Evolutionary conservation across 371 early-diverging fungal species (phyloP).

Genomic region (Mortierella sp.): DNA sequence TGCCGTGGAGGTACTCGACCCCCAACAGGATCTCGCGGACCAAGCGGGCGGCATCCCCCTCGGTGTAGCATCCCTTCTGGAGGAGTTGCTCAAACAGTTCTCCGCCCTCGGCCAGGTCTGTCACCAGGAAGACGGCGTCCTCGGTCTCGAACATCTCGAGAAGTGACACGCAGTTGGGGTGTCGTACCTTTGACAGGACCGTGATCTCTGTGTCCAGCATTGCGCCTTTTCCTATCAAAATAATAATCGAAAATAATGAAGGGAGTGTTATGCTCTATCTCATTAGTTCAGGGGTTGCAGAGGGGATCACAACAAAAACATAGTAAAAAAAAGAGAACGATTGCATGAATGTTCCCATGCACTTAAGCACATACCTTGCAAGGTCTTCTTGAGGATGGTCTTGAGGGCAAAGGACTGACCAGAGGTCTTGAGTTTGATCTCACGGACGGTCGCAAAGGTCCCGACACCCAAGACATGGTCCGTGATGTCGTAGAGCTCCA

Average conservation of each 20-base stretch:
- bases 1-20: slow-evolving; percentile 84
- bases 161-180: slow-evolving; percentile 85
- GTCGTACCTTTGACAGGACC: slow-evolving; percentile 81
- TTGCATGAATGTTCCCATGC: too few relatives aligned
- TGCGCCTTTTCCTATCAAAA: slow-evolving; percentile 67
- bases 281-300: background rate
- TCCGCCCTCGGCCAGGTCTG: slow-evolving; percentile 89
- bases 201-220: slow-evolving; percentile 89
- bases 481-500: slow-evolving; percentile 60
- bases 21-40: slow-evolving; percentile 85
- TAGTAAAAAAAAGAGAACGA: too few relatives aligned
- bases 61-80: slow-evolving; percentile 83
- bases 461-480: slow-evolving; percentile 71
- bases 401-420: slow-evolving; percentile 77
- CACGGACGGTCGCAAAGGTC: slow-evolving; percentile 86
- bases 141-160: slow-evolving; percentile 84
- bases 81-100: slow-evolving; percentile 90
- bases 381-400: slow-evolving; percentile 77
- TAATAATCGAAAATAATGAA: background rate
- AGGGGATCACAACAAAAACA: background rate
- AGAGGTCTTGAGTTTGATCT: slow-evolving; percentile 46
- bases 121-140: slow-evolving; percentile 84
- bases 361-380: slow-evolving; percentile 60
- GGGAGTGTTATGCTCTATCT: too few relatives aligned
- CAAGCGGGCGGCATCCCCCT: slow-evolving; percentile 75